Percentiles rank a stretch among this genome's conserved stretches.
Evolutionary conservation across 139 green algal genomes (phyloP).

Genomic region (Chlamydomonas applanata): DNA sequence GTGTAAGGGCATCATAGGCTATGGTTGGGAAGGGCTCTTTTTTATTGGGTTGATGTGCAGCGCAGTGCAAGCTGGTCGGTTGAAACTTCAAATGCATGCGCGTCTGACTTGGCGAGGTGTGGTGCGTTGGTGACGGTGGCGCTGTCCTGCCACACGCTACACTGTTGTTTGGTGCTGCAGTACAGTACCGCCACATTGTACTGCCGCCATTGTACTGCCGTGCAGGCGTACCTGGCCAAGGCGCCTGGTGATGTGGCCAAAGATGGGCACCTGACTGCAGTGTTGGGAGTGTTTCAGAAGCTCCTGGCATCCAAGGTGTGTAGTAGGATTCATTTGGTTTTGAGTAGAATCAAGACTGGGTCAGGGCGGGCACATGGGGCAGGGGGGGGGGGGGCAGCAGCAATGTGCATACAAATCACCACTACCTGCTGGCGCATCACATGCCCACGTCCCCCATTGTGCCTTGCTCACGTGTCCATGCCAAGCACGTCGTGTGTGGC

Average conservation of each 20-base stretch:
- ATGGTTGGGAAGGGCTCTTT: not conserved
- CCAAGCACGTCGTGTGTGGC: too few relatives aligned
- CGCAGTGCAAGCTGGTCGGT: not conserved
- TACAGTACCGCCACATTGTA: not conserved
- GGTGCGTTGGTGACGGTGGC: too few relatives aligned
- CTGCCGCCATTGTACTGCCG: not conserved
- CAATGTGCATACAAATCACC: not conserved
- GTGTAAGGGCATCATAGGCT: not conserved
- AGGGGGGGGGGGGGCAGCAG: not conserved
- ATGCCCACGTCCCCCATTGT: too few relatives aligned
- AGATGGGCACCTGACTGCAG: slow-evolving; percentile 63
- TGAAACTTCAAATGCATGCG: not conserved
- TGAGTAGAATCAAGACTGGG: not conserved
- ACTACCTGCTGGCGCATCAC: too few relatives aligned
- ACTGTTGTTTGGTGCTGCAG: too few relatives aligned
- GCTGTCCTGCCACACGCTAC: too few relatives aligned
- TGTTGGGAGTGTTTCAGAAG: slow-evolving; percentile 84
- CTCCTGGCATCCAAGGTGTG: slow-evolving; percentile 14
- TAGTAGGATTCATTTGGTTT: not conserved
- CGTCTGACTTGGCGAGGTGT: too few relatives aligned
- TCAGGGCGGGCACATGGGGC: too few relatives aligned
- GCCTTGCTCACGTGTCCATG: too few relatives aligned
- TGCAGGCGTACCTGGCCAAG: slow-evolving; percentile 84
- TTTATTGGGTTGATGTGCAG: not conserved
- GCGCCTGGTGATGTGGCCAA: slow-evolving; percentile 60